phyloP scores from a whole-genome alignment of 768 basidiomycete genomes.

The Paxillus ammoniavirescens region DNA sequence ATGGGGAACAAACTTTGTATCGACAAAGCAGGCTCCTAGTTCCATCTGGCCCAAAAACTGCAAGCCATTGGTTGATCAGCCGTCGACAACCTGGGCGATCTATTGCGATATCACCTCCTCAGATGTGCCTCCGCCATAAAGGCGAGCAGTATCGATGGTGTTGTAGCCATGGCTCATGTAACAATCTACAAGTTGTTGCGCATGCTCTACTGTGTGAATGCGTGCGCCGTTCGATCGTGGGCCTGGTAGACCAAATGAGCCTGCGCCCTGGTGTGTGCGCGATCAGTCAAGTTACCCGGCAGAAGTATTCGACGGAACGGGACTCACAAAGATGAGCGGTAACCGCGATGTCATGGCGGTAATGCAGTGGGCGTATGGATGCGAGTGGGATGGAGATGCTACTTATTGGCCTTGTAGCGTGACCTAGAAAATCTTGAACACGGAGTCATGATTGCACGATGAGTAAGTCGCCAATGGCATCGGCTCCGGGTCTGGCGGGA shows the following conservation, averaged over 20 bases:
- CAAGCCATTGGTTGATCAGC: background rate
- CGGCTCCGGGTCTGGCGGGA: no score
- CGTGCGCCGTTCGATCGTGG: constrained; percentile 19
- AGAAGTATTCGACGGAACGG: background rate
- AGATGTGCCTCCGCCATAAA: constrained; percentile 20
- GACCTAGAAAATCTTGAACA: no score
- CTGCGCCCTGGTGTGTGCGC: constrained; percentile 16
- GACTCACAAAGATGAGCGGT: constrained; percentile 13
- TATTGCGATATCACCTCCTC: constrained; percentile 19
- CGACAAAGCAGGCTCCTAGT: constrained; percentile 8
- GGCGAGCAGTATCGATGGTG: constrained; percentile 22
- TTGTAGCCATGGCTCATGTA: constrained; percentile 15
- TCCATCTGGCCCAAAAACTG: constrained; percentile 18
- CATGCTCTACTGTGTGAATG: constrained; percentile 15
- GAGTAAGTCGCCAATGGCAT: no score
- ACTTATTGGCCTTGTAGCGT: no score
- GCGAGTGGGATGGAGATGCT: background rate
- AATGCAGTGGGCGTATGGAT: no score
- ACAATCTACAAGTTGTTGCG: constrained; percentile 12
- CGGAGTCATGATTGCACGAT: no score
- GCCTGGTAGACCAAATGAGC: constrained; percentile 17
- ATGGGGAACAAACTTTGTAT: constrained; percentile 16
- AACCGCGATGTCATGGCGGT: constrained; percentile 5
- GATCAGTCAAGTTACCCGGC: background rate
- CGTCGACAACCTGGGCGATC: background rate